phyloP scores from a whole-genome alignment of 108 stramenopile genomes.

The Stephanodiscus minutulus region DNA sequence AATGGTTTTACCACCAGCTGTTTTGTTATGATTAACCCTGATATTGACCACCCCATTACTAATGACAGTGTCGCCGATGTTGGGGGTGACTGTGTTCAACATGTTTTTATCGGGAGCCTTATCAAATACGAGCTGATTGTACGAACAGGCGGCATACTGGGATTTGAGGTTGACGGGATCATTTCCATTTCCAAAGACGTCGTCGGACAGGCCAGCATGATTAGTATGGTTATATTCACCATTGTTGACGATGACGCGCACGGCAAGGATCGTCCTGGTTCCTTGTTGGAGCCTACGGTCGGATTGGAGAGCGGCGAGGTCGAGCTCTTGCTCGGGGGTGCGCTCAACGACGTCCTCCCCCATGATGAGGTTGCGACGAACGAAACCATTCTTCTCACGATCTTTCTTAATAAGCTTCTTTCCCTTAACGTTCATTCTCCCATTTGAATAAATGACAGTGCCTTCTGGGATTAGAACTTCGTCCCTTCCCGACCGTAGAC shows the following conservation, averaged over 20 bases:
- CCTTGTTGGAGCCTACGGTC: background rate
- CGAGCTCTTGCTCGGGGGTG: background rate
- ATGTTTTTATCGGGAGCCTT: background rate
- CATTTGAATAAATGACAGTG: background rate
- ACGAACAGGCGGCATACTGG: conserved; percentile 22
- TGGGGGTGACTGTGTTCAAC: background rate
- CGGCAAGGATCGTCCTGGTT: conserved; percentile 3
- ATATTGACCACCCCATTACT: background rate
- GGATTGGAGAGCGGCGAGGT: background rate
- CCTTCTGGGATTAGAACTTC: background rate
- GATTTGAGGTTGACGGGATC: conserved; percentile 21
- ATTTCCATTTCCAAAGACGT: conserved; percentile 15
- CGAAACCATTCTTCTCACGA: too few species aligned
- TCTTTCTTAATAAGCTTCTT: background rate
- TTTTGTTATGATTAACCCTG: background rate
- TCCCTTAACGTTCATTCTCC: background rate
- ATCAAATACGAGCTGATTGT: conserved; percentile 19
- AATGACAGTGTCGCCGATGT: background rate
- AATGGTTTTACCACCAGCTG: background rate
- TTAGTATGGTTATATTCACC: background rate
- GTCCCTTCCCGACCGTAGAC: background rate
- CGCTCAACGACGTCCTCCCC: background rate
- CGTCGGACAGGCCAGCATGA: conserved; percentile 8
- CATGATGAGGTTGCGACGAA: background rate
- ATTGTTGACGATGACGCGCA: conserved; percentile 22